Conservation (phyloP, 1,284 basidiomycete species). For the Marasmius sp. region DNA sequence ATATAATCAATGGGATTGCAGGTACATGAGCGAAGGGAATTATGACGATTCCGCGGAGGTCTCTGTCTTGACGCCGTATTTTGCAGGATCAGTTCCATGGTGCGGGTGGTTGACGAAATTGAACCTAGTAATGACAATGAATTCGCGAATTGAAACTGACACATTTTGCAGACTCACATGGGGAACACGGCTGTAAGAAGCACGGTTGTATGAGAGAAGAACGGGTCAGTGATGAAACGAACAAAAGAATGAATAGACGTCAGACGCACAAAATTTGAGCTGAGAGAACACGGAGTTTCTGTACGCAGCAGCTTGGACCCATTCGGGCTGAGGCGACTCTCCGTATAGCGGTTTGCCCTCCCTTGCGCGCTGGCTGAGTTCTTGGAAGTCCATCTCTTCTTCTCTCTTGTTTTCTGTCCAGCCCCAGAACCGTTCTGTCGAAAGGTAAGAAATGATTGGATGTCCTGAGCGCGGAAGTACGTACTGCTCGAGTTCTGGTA, state of each 20-base stretch:
- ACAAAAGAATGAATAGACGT: not conserved
- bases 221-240: slow-evolving; percentile 9
- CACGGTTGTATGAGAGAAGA: slow-evolving; percentile 1
- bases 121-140: slow-evolving; percentile 57
- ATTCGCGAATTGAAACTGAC: not conserved
- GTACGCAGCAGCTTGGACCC: slow-evolving; percentile 88
- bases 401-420: slow-evolving; percentile 92
- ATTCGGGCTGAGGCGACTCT: slow-evolving; percentile 77
- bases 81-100: slow-evolving; percentile 84
- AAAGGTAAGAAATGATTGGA: slow-evolving; percentile 8
- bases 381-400: slow-evolving; percentile 71
- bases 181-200: slow-evolving; percentile 59
- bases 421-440: slow-evolving; percentile 92
- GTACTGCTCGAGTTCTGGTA: slow-evolving; percentile 88
- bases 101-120: slow-evolving; percentile 89
- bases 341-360: slow-evolving; percentile 86
- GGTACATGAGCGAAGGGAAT: not conserved
- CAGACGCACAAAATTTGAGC: slow-evolving; percentile 86
- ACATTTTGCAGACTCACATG: slow-evolving; percentile 49
- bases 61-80: slow-evolving; percentile 57
- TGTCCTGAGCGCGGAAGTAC: slow-evolving; percentile 28
- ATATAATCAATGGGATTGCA: not conserved
- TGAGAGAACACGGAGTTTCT: slow-evolving; percentile 93
- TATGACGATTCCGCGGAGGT: slow-evolving; percentile 24
- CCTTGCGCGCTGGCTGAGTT: slow-evolving; percentile 69